Conservation (phyloP, 2,329 filamentous ascomycete genomes). For the Trichophyton rubrum region DNA sequence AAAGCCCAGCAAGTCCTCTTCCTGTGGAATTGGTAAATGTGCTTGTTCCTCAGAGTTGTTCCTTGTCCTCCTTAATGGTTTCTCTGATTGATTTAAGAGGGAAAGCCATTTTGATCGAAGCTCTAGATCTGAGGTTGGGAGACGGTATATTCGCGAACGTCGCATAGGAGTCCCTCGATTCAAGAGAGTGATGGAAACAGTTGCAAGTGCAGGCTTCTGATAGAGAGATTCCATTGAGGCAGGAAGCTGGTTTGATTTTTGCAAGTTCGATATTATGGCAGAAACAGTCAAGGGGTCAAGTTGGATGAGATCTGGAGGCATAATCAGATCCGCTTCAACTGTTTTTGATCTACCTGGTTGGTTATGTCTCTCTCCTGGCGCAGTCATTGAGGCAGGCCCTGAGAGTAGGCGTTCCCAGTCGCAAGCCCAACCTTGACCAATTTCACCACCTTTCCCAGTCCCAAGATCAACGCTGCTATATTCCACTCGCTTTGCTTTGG, state of each 20-base stretch:
- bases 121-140: slow-evolving; percentile 46
- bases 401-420: slow-evolving; percentile 64
- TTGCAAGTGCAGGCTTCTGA: slow-evolving; percentile 36
- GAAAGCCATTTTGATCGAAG: slow-evolving; percentile 60
- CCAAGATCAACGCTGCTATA: slow-evolving; percentile 67
- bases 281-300: slow-evolving; percentile 29
- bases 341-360: slow-evolving; percentile 7
- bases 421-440: slow-evolving; percentile 70
- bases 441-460: slow-evolving; percentile 61
- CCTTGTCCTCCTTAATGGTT: neutral
- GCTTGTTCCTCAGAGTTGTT: slow-evolving; percentile 13
- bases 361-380: neutral
- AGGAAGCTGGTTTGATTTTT: slow-evolving; percentile 13
- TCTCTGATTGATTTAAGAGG: slow-evolving; percentile 5
- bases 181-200: slow-evolving; percentile 54
- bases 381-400: slow-evolving; percentile 14
- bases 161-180: slow-evolving; percentile 56
- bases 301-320: slow-evolving; percentile 27
- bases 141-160: slow-evolving; percentile 74
- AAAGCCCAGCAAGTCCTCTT: slow-evolving; percentile 73
- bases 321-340: slow-evolving; percentile 6
- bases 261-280: slow-evolving; percentile 22
- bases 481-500: slow-evolving; percentile 67
- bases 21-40: slow-evolving; percentile 50
- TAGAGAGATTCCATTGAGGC: slow-evolving; percentile 12